Evolutionary conservation across 805 yeast species (phyloP).

Genomic region (Saccharomycopsis oosterbeekiorum): DNA sequence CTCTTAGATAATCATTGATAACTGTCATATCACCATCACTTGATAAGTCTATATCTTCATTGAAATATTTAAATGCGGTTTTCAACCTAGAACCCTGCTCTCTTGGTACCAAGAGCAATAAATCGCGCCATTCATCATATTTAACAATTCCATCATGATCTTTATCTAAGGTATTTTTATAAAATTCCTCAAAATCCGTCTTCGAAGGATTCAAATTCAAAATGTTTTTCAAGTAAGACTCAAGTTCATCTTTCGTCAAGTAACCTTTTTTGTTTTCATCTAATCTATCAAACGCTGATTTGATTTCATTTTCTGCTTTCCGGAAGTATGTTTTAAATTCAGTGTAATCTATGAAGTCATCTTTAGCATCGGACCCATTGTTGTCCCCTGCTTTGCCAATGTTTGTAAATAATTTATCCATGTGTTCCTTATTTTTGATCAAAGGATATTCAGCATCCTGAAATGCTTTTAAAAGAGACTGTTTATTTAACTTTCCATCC

Average conservation of each 20-base stretch:
- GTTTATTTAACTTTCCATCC: conserved; percentile 37
- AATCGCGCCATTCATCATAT: conserved; percentile 79
- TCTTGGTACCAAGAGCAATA: conserved; percentile 74
- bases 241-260: conserved; percentile 56
- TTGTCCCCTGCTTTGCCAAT: conserved; percentile 24
- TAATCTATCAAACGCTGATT: conserved; percentile 53
- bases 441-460: conserved; percentile 51
- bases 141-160: conserved; percentile 60
- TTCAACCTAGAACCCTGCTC: conserved; percentile 63
- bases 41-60: conserved; percentile 71
- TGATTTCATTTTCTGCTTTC: conserved; percentile 63
- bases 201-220: conserved; percentile 46
- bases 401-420: conserved; percentile 44
- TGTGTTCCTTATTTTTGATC: conserved; percentile 48
- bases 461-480: conserved; percentile 33
- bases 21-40: conserved; percentile 91
- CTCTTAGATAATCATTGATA: conserved; percentile 66
- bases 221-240: conserved; percentile 45
- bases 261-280: conserved; percentile 69
- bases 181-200: conserved; percentile 44
- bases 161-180: conserved; percentile 40
- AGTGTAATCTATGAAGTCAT: conserved; percentile 46
- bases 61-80: conserved; percentile 74
- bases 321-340: conserved; percentile 59
- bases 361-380: conserved; percentile 39